phyloP scores from a whole-genome alignment of 2,329 filamentous ascomycete species.

The Coniella vitis region DNA sequence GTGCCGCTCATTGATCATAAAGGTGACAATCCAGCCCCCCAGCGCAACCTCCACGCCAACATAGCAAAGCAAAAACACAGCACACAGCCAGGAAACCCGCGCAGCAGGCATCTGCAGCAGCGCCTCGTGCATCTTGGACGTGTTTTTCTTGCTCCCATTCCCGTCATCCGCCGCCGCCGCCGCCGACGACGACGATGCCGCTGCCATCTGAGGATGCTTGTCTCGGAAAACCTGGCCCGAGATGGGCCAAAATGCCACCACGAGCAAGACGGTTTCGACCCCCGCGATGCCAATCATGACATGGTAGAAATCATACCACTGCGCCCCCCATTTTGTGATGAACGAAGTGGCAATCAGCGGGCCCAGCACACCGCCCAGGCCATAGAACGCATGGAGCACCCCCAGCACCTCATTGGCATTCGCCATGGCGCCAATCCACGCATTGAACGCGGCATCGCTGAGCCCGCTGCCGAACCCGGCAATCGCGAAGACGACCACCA shows the following conservation, averaged over 20 bases:
- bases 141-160: conserved; percentile 14
- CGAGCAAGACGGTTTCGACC: conserved; percentile 45
- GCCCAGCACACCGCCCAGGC: conserved; percentile 59
- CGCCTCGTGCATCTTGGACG: conserved; percentile 26
- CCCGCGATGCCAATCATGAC: conserved; percentile 49
- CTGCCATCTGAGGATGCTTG: conserved; percentile 21
- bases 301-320: conserved; percentile 71
- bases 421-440: conserved; percentile 57
- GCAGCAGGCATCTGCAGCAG: conserved; percentile 37
- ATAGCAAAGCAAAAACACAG: conserved; percentile 68
- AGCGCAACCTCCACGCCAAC: conserved; percentile 70
- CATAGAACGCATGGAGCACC: conserved; percentile 62
- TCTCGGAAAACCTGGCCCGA: conserved; percentile 48
- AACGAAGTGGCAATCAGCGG: conserved; percentile 65
- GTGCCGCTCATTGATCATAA: conserved; percentile 72
- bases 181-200: conserved; percentile 6
- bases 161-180: too few species aligned
- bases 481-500: conserved; percentile 59
- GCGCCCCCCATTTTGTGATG: conserved; percentile 52
- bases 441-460: conserved; percentile 48
- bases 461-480: conserved; percentile 67
- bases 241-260: conserved; percentile 51
- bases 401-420: conserved; percentile 64
- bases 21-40: conserved; percentile 77
- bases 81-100: conserved; percentile 61